A percentile compares a stretch with the other conserved stretches of the same genome.
phyloP scores from a whole-genome alignment of 441 rosid genomes.

The Gossypium gossypioides region DNA sequence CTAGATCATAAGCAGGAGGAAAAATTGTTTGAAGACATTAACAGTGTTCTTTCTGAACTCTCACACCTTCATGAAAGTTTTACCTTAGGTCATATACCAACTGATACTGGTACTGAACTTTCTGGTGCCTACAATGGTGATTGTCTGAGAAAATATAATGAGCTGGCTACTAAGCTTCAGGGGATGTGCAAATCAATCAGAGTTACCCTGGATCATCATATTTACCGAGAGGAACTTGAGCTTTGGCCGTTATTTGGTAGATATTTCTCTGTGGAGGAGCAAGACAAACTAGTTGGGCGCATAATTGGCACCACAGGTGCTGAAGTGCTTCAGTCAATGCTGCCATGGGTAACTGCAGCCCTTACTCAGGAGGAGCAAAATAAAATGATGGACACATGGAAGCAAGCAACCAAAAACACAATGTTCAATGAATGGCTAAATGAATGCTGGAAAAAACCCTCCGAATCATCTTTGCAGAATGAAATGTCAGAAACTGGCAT shows the following conservation, averaged over 20 bases:
- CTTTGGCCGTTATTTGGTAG: conserved; percentile 64
- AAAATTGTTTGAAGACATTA: conserved; percentile 61
- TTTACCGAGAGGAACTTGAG: conserved; percentile 61
- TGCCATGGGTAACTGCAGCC: conserved; percentile 76
- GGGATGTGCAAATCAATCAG: conserved; percentile 71
- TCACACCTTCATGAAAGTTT: conserved; percentile 46
- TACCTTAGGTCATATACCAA: conserved; percentile 19
- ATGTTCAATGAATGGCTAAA: conserved; percentile 75
- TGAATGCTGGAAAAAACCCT: conserved; percentile 53
- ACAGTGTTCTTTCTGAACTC: conserved; percentile 46
- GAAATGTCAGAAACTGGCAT: conserved; percentile 38
- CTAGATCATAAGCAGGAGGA: conserved; percentile 68
- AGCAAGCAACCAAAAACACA: conserved; percentile 72
- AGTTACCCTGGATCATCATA: conserved; percentile 57
- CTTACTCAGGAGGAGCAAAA: conserved; percentile 63
- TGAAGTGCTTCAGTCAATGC: conserved; percentile 70
- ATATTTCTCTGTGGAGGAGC: conserved; percentile 63
- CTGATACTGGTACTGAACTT: conserved; percentile 18
- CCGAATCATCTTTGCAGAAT: conserved; percentile 31
- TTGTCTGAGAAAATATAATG: conserved; percentile 33
- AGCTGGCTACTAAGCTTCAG: conserved; percentile 58
- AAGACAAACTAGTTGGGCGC: conserved; percentile 61
- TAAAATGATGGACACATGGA: conserved; percentile 75
- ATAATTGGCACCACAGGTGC: conserved; percentile 75
- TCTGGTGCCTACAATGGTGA: conserved; percentile 19